Conservation (phyloP, 78 protist genomes). For the Cavenderia fasciculata region DNA sequence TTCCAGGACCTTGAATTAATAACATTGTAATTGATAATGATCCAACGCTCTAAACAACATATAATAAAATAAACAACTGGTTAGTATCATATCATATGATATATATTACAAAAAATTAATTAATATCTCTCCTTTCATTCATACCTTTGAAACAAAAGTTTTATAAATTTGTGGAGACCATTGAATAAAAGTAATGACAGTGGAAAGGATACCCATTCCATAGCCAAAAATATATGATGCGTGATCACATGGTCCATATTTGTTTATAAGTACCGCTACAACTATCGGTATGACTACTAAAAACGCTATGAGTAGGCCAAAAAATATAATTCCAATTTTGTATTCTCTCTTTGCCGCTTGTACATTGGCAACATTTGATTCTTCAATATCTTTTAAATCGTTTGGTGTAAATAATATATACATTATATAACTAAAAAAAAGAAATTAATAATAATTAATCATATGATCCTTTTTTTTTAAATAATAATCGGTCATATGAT, state of each 20-base stretch:
- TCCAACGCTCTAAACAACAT: conserved; percentile 22
- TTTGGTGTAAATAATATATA: conserved; percentile 34
- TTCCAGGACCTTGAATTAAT: conserved; percentile 73
- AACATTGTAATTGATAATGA: conserved; percentile 77
- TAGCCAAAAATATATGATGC: conserved; percentile 58
- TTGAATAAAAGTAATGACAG: conserved; percentile 66
- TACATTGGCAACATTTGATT: background rate
- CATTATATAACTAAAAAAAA: conserved; percentile 1
- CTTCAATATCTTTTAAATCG: conserved; percentile 18
- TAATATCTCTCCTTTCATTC: background rate
- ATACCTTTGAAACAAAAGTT: conserved; percentile 47
- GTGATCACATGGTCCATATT: conserved; percentile 36
- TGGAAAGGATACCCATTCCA: conserved; percentile 43
- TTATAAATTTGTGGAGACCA: conserved; percentile 83
- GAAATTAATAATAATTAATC: too few relatives aligned
- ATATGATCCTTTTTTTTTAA: too few relatives aligned
- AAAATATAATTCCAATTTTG: conserved; percentile 22
- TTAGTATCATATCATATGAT: too few relatives aligned
- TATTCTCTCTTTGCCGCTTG: conserved; percentile 33
- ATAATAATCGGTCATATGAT: too few relatives aligned
- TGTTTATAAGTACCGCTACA: background rate
- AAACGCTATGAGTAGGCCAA: background rate
- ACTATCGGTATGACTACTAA: background rate
- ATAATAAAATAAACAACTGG: background rate
- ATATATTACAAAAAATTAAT: too few relatives aligned